Base-by-base conservation (phyloP, 2,329 filamentous ascomycete genomes). In the Catunica adiposa region DNA sequence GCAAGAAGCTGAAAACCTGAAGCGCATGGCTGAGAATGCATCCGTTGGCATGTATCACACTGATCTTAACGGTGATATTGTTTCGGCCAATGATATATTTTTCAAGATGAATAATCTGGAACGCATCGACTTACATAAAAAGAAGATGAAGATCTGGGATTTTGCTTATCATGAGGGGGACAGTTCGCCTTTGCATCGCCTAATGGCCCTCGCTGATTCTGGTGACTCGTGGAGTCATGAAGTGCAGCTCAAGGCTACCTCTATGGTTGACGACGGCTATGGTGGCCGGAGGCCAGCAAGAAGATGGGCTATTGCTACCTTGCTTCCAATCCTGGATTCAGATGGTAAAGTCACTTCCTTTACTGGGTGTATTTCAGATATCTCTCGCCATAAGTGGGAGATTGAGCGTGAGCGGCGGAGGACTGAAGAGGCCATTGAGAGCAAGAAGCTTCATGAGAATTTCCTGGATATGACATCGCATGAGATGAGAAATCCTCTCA, bases 351-450 rank as follows among this genome's bases (percentile, higher is more conserved):
- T 76, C 1, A 67, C 71, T 55, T 74, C 73, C 2, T 74, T 66
- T 31, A 67, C 65, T 4, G 74, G 74, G 26, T 77, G 71, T 50
- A 63, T 73, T 34, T 73, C 68, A 58, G 73, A 74, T 61, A 73
- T 74, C 8, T 76, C 69, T 7, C 62, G 70, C 60, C 74, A 72
- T 58, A 74, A 70, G 58, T 76, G 69, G 71, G 74, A 74, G 51
- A 80, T 88, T 34, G 86, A 94, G 66, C 86, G 78, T 62, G 77
- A 82, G 47, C 80, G 86, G 57, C 83, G 86, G 63, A 64, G 65
- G 72, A n/a, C 74, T 71, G 80, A 89, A 63, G 86, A 92, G 65
- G 88, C 86, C 0, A 79, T 89, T 1, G 84, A 90, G 64, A 74
- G 89, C 59, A 92, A 92, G 66, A 74, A 79, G 23, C 80, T 84